Evolutionary conservation across 2,329 filamentous ascomycete species (phyloP).

Genomic region (Bisporella sp.): DNA sequence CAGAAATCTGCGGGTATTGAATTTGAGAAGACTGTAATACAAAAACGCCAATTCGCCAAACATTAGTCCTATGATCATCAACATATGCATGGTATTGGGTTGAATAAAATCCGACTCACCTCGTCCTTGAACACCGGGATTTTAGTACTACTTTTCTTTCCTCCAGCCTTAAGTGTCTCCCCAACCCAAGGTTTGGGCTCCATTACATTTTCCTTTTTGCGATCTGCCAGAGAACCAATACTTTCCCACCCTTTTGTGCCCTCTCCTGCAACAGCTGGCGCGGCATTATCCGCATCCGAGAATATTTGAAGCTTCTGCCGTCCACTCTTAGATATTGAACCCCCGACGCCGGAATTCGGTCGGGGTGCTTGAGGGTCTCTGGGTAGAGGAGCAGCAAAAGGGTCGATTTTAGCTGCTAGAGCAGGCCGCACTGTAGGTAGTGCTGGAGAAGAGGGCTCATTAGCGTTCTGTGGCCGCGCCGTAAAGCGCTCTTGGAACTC

Average conservation of each 20-base stretch:
- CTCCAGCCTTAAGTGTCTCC: slow-evolving; percentile 81
- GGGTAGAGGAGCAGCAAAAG: slow-evolving; percentile 55
- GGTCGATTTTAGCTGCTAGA: slow-evolving; percentile 78
- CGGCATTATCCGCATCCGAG: slow-evolving; percentile 62
- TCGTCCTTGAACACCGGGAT: slow-evolving; percentile 91
- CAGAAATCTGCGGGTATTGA: slow-evolving; percentile 53
- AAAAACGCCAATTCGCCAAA: slow-evolving; percentile 44
- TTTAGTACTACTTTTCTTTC: slow-evolving; percentile 74
- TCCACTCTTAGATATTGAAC: slow-evolving; percentile 52
- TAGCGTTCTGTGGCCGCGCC: slow-evolving; percentile 52
- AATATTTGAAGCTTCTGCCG: slow-evolving; percentile 88
- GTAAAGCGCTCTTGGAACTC: slow-evolving; percentile 81
- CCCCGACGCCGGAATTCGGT: slow-evolving; percentile 39
- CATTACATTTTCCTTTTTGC: slow-evolving; percentile 88
- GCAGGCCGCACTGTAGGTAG: slow-evolving; percentile 77
- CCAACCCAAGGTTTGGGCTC: slow-evolving; percentile 88
- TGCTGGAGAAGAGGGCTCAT: slow-evolving; percentile 77
- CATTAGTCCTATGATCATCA: slow-evolving; percentile 98
- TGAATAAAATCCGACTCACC: slow-evolving; percentile 57
- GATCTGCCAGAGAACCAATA: slow-evolving; percentile 77
- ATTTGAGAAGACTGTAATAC: slow-evolving; percentile 52
- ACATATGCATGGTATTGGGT: slow-evolving; percentile 49
- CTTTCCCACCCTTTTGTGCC: slow-evolving; percentile 78
- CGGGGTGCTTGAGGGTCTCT: slow-evolving; percentile 60
- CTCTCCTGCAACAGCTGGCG: slow-evolving; percentile 46